phyloP scores from a whole-genome alignment of 768 basidiomycete genomes.

The Boletus edulis region DNA sequence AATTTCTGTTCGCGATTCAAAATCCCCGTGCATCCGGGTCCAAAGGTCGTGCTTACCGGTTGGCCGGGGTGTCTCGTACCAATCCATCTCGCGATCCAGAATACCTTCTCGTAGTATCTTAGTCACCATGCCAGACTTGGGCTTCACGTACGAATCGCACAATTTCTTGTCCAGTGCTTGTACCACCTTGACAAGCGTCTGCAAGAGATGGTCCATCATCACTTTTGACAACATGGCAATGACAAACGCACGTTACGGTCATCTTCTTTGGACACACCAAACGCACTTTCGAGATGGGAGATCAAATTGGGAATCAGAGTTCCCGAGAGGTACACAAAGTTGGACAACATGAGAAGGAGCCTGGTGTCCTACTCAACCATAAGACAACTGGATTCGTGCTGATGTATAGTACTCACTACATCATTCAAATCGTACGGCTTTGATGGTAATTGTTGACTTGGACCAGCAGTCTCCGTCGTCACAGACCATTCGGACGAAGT shows the following conservation, averaged over 20 bases:
- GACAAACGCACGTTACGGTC: conserved; percentile 59
- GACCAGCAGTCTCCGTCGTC: conserved; percentile 4
- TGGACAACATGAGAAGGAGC: conserved; percentile 84
- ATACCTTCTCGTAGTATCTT: conserved; percentile 76
- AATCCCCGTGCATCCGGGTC: background rate
- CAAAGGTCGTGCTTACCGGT: conserved; percentile 53
- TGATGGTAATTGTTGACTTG: conserved; percentile 20
- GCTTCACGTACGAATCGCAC: conserved; percentile 84
- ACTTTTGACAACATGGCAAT: background rate
- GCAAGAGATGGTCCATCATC: background rate
- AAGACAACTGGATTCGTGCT: background rate
- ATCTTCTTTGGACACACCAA: conserved; percentile 66
- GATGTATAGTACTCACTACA: conserved; percentile 42
- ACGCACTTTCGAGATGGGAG: conserved; percentile 71
- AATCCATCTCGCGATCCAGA: conserved; percentile 78
- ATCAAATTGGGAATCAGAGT: conserved; percentile 76
- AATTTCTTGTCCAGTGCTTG: conserved; percentile 84
- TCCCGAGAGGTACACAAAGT: conserved; percentile 74
- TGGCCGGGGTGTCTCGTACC: conserved; percentile 93
- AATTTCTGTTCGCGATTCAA: conserved; percentile 59
- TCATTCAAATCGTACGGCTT: conserved; percentile 55
- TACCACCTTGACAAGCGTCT: conserved; percentile 77
- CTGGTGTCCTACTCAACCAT: conserved; percentile 67
- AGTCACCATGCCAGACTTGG: conserved; percentile 69
- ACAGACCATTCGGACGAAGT: conserved; percentile 66